A percentile compares a stretch with the other conserved stretches of the same genome.
Evolutionary conservation across 495 filamentous ascomycete species (phyloP).

Genomic region (Penicillium flavigenum): DNA sequence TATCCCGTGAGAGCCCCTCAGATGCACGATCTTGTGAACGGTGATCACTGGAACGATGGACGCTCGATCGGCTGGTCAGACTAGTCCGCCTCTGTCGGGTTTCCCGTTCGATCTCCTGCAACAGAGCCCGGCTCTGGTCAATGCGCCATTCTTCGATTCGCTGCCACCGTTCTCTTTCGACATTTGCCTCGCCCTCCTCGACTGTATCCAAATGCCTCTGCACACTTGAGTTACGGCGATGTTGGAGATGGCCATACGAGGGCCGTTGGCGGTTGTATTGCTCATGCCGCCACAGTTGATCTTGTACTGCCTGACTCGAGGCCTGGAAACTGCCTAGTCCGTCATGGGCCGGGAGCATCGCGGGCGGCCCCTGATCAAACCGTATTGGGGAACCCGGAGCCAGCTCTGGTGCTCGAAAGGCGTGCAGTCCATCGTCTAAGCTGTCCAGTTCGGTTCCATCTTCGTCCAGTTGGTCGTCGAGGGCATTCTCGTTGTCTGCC

Average conservation of each 20-base stretch:
- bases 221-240: constrained; percentile 56
- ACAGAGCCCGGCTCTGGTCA: constrained; percentile 79
- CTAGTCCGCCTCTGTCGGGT: constrained; percentile 60
- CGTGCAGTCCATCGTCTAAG: constrained; percentile 83
- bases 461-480: constrained; percentile 60
- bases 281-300: constrained; percentile 84
- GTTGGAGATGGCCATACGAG: constrained; percentile 25
- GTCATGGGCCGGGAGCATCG: constrained; percentile 85
- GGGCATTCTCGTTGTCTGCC: constrained; percentile 45
- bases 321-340: constrained; percentile 80
- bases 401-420: constrained; percentile 69
- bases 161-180: constrained; percentile 64
- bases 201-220: constrained; percentile 65
- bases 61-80: constrained; percentile 35
- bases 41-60: constrained; percentile 23
- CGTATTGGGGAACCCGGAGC: constrained; percentile 47
- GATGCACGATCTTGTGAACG: constrained; percentile 23
- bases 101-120: constrained; percentile 87
- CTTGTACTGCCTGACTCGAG: constrained; percentile 58
- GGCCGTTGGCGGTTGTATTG: constrained; percentile 68
- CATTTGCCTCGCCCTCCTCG: constrained; percentile 56
- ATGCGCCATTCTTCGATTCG: constrained; percentile 89
- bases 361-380: constrained; percentile 52
- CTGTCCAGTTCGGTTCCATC: constrained; percentile 79
- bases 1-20: constrained; percentile 21